Conservation (phyloP, 495 filamentous ascomycete genomes). For the Annulohypoxylon nitens region DNA sequence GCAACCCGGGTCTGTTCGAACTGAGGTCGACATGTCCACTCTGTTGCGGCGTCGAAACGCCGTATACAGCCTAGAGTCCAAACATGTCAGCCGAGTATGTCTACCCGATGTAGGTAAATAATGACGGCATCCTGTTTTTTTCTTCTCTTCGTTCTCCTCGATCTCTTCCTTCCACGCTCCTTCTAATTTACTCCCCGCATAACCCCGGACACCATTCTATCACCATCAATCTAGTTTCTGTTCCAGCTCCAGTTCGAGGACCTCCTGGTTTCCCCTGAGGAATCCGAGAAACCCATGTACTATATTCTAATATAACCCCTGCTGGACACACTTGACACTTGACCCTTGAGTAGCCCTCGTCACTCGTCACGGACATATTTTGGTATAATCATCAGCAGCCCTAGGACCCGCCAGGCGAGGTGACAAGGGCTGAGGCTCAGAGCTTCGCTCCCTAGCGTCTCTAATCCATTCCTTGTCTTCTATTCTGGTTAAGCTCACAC, state of each 20-base stretch:
- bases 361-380: neutral
- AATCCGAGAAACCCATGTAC: neutral
- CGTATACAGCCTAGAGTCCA: slow-evolving; percentile 2
- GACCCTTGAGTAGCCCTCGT: neutral
- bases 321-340: neutral
- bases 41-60: slow-evolving; percentile 14
- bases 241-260: neutral
- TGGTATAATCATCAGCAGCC: neutral
- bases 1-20: neutral
- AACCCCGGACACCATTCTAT: slow-evolving; percentile 12
- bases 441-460: neutral
- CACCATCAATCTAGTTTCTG: neutral
- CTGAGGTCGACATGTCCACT: slow-evolving; percentile 4
- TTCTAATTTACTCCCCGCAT: slow-evolving; percentile 1
- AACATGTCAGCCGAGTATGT: slow-evolving; percentile 9
- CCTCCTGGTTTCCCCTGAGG: neutral
- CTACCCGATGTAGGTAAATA: slow-evolving; percentile 7
- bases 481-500: neutral
- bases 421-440: slow-evolving; percentile 12
- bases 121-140: slow-evolving; percentile 24
- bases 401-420: neutral
- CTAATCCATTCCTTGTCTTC: neutral
- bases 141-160: neutral
- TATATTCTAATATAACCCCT: neutral
- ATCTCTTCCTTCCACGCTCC: slow-evolving; percentile 11